Evolutionary conservation across 1,284 basidiomycete genomes (phyloP).

Genomic region (Ganoderma boninense): DNA sequence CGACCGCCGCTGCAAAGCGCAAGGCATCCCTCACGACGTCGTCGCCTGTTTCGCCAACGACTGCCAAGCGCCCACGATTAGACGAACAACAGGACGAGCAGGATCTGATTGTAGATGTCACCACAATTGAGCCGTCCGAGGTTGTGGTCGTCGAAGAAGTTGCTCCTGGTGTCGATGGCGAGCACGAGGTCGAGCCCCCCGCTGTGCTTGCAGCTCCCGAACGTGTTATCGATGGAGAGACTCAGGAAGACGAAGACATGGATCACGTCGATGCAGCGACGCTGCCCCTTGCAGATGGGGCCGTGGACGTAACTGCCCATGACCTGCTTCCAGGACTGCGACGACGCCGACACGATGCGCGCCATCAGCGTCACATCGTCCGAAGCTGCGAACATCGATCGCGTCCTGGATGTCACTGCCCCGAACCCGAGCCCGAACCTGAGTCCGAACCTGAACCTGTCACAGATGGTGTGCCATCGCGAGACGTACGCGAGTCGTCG

Average conservation of each 20-base stretch:
- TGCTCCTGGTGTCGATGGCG: background rate
- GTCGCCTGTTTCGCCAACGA: slow-evolving; percentile 4
- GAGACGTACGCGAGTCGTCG: background rate
- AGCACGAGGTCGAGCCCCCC: background rate
- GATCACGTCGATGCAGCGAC: background rate
- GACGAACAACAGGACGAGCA: slow-evolving; percentile 11
- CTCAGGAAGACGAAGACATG: background rate
- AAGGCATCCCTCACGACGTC: slow-evolving; percentile 5
- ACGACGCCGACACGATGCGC: slow-evolving; percentile 6
- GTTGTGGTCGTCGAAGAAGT: background rate
- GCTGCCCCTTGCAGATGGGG: background rate
- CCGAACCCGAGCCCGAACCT: no score
- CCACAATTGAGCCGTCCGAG: background rate
- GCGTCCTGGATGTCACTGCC: slow-evolving; percentile 13
- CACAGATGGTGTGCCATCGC: background rate
- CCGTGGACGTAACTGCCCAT: background rate
- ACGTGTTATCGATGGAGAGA: background rate
- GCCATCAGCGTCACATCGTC: slow-evolving; percentile 18
- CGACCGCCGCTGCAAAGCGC: slow-evolving; percentile 17
- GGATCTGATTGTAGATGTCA: background rate
- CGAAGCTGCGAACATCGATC: slow-evolving; percentile 20
- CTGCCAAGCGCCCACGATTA: slow-evolving; percentile 16
- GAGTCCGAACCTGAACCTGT: background rate
- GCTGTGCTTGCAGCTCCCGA: background rate
- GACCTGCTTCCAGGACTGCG: background rate